These are phyloP conservation scores for Jimgerdemannia lactiflua DNA, from an alignment of 192 early-diverging fungal species.

Conservation along the genomic window DNA sequence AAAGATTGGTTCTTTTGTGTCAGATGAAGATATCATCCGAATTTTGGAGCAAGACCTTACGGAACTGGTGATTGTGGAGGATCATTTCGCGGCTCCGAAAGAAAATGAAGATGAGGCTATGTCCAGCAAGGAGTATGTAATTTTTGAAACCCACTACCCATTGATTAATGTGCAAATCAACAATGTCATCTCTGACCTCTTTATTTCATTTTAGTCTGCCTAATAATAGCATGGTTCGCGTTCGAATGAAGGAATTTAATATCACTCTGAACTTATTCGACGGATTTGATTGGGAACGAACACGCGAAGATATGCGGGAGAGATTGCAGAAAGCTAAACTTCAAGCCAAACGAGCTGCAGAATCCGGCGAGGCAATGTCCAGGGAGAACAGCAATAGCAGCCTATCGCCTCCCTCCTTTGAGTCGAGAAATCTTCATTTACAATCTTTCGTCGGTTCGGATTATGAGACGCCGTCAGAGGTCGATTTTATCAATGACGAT, in stretches of 20 bases:
- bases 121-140: slow-evolving; percentile 6
- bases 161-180: too few relatives aligned
- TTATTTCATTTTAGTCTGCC: slow-evolving; percentile 2
- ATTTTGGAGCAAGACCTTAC: slow-evolving; percentile 25
- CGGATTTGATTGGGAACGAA: slow-evolving; percentile 64
- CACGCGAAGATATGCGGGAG: slow-evolving; percentile 23
- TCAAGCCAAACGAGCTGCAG: slow-evolving; percentile 15
- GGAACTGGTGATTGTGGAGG: slow-evolving; percentile 34
- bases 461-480: slow-evolving; percentile 27
- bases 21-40: slow-evolving; percentile 35
- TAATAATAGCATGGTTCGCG: slow-evolving; percentile 29
- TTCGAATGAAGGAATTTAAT: slow-evolving; percentile 59
- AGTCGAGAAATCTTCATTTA: neutral
- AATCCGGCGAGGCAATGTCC: slow-evolving; percentile 3
- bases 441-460: neutral
- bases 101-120: slow-evolving; percentile 24
- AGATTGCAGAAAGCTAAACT: slow-evolving; percentile 2
- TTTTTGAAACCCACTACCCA: neutral
- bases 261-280: slow-evolving; percentile 63
- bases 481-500: slow-evolving; percentile 20
- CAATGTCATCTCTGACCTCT: neutral
- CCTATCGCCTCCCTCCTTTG: slow-evolving; percentile 6
- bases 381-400: slow-evolving; percentile 2
- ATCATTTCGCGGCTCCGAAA: slow-evolving; percentile 44
- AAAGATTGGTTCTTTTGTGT: slow-evolving; percentile 7